Percentiles rank a stretch among this genome's conserved stretches.
phyloP scores from a whole-genome alignment of 1,139 yeast species.

The Saccharomyces hybrid region DNA sequence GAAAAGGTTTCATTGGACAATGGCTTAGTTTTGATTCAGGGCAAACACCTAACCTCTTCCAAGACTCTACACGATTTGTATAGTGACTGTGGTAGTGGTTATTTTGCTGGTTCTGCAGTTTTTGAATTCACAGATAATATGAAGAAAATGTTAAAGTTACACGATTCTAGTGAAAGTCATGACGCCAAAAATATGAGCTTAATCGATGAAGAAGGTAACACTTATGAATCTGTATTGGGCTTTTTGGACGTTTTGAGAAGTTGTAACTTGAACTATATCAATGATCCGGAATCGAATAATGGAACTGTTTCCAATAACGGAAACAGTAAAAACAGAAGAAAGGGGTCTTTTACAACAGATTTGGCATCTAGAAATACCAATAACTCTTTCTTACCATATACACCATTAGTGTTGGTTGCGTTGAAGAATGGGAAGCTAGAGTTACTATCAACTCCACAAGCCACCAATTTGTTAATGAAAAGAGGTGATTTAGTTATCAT shows the following conservation, averaged over 20 bases:
- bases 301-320: neutral
- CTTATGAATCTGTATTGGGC: slow-evolving; percentile 6
- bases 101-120: slow-evolving; percentile 25
- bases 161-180: slow-evolving; percentile 2
- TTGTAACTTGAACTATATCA: slow-evolving; percentile 19
- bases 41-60: slow-evolving; percentile 21
- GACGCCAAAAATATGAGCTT: slow-evolving; percentile 3
- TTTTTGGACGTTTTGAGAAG: slow-evolving; percentile 21
- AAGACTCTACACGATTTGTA: slow-evolving; percentile 24
- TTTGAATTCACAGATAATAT: slow-evolving; percentile 24
- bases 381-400: slow-evolving; percentile 27
- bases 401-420: slow-evolving; percentile 58
- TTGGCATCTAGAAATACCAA: slow-evolving; percentile 5
- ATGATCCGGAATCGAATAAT: slow-evolving; percentile 6
- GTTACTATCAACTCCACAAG: slow-evolving; percentile 63
- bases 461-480: slow-evolving; percentile 47
- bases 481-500: slow-evolving; percentile 81
- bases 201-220: neutral
- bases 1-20: slow-evolving; percentile 19
- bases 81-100: slow-evolving; percentile 24
- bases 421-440: slow-evolving; percentile 86
- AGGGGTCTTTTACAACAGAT: slow-evolving; percentile 1
- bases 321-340: neutral
- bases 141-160: slow-evolving; percentile 13
- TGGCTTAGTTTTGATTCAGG: slow-evolving; percentile 19